Evolutionary conservation across 352 stramenopile genomes (phyloP).

Genomic region (Globisporangium parvum): DNA sequence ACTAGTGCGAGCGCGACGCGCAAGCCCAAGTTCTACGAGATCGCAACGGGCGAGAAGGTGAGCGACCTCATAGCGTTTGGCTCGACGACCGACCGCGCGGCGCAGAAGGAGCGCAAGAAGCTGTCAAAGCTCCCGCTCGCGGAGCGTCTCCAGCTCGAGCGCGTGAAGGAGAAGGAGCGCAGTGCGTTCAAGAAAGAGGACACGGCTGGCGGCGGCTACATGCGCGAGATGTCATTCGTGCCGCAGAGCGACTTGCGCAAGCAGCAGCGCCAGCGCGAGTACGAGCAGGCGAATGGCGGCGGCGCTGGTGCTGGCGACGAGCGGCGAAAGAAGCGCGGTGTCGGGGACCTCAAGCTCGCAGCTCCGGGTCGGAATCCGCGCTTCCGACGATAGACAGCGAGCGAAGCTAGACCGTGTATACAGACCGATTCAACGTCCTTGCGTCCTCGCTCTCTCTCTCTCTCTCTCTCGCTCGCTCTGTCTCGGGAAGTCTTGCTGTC

Average conservation of each 20-base stretch:
- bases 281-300: slow-evolving; percentile 15
- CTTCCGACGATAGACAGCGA: slow-evolving; percentile 45
- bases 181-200: slow-evolving; percentile 85
- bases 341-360: slow-evolving; percentile 66
- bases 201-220: slow-evolving; percentile 60
- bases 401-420: neutral
- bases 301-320: slow-evolving; percentile 18
- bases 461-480: neutral
- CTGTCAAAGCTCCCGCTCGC: slow-evolving; percentile 71
- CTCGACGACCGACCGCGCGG: slow-evolving; percentile 51
- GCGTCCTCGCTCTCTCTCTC: neutral
- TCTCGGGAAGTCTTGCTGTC: too few species aligned
- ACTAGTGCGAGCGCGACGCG: slow-evolving; percentile 12
- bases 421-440: neutral
- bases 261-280: slow-evolving; percentile 43
- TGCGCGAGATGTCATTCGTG: slow-evolving; percentile 80
- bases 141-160: slow-evolving; percentile 71
- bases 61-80: slow-evolving; percentile 76
- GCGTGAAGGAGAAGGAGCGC: slow-evolving; percentile 63
- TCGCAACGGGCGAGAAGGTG: slow-evolving; percentile 77
- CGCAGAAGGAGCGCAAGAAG: slow-evolving; percentile 75
- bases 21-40: slow-evolving; percentile 85
- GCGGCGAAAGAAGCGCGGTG: slow-evolving; percentile 73
- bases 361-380: slow-evolving; percentile 39
- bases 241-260: slow-evolving; percentile 52